Base-by-base conservation (phyloP, 2,329 filamentous ascomycete species). In the Ophiostoma pallidulum region DNA sequence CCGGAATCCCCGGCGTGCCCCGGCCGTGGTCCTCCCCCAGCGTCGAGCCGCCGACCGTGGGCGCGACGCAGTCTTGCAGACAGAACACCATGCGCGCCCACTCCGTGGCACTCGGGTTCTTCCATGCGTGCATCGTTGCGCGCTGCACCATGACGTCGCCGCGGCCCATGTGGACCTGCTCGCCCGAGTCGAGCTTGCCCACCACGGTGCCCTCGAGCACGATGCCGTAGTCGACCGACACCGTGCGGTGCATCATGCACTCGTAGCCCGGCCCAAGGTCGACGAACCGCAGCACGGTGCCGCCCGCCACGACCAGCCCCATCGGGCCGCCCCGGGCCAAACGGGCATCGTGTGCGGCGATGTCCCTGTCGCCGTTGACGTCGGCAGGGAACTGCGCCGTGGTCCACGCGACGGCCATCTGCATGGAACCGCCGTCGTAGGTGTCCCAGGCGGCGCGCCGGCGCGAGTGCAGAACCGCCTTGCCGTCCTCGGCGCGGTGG, bases 101-200 rank as follows among this genome's bases (percentile, higher is more conserved):
- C 41, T 69, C 66, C 13, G 66, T 71, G 40, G 60, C 52, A 51
- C 66, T 71, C 14, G 62, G 58, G 49, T 78, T 77, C 41, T 64
- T 59, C 74, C 74, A 77, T 22, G 67, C 67, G 58, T 79, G 75
- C 62, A 70, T 73, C 3, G 74, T 77, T 1, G 67, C 64, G 7
- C 67, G 68, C 50, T 69, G 65, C 59, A 66, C 65, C 4, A 59
- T 69, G 58, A 69, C 63, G 10, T 57, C 55, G 32, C 55, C 55
- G 14, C 51, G 41, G 13, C 38, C 20, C 53, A 57, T 40, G 8
- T 46, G 36, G 12, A 29, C 39, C 32, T 50, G 50, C 50, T 51
- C 46, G n/a, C 53, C 55, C 13, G 49, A 51, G 43, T 53, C 55
- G 31, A 57, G 50, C 20, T 52, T 45, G 47, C 45, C 47, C 28